phyloP scores from a whole-genome alignment of 371 early-diverging fungal genomes.

The Mortierella sp. region DNA sequence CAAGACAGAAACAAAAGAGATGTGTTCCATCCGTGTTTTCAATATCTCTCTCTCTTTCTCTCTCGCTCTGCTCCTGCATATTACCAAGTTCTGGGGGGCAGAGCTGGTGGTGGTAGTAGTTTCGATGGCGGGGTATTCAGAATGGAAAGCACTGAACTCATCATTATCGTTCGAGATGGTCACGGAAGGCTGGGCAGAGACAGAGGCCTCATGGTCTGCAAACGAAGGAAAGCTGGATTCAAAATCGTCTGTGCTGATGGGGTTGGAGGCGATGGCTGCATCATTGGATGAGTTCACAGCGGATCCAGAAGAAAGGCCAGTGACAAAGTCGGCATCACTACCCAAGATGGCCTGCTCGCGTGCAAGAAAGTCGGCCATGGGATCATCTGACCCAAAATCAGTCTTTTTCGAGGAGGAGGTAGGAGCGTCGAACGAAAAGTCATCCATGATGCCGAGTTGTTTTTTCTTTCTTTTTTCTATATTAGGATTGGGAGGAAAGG shows the following conservation, averaged over 20 bases:
- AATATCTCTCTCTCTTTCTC: not conserved
- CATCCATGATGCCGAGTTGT: constrained; percentile 31
- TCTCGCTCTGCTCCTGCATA: not conserved
- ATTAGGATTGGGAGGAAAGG: too few species aligned
- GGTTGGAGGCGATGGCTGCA: constrained; percentile 26
- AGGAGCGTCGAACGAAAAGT: constrained; percentile 39
- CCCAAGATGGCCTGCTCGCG: constrained; percentile 91
- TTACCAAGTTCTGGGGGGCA: constrained; percentile 33
- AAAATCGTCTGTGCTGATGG: constrained; percentile 26
- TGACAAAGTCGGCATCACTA: constrained; percentile 78
- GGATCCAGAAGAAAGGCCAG: constrained; percentile 27
- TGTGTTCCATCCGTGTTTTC: not conserved
- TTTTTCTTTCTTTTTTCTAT: too few species aligned
- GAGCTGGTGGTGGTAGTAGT: constrained; percentile 16
- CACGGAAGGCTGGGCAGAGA: constrained; percentile 22
- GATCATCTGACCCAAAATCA: constrained; percentile 67
- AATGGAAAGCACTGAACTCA: constrained; percentile 50
- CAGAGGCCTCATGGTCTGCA: constrained; percentile 33
- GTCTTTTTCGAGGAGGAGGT: constrained; percentile 34
- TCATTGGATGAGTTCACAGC: constrained; percentile 20
- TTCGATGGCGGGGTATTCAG: constrained; percentile 50
- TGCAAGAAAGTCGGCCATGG: constrained; percentile 91
- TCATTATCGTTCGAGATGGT: constrained; percentile 31
- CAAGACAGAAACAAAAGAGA: not conserved
- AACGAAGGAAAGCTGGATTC: constrained; percentile 49